Evolutionary conservation across 208 protist species (phyloP).

Genomic region (Angomonas ambiguus): DNA sequence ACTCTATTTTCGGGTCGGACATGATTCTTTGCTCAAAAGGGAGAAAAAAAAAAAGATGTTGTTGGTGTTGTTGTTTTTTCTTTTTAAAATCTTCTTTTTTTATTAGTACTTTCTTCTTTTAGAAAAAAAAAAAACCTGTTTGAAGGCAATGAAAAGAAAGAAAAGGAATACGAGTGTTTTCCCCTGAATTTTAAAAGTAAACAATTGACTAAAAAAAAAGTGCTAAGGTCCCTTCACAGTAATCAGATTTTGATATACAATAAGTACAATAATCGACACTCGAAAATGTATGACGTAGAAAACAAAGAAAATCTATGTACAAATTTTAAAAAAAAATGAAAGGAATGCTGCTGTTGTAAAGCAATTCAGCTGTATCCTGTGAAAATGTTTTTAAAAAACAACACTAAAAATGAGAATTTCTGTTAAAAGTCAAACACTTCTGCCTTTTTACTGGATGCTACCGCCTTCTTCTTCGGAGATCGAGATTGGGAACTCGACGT

Average conservation of each 20-base stretch:
- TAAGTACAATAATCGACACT: not conserved
- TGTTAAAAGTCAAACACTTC: not conserved
- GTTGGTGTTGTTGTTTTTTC: not conserved
- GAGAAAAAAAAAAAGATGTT: too few relatives aligned
- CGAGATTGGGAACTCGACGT: not conserved
- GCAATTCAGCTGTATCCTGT: too few relatives aligned
- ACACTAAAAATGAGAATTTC: not conserved
- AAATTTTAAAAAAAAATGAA: slow-evolving; percentile 11
- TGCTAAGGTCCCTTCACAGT: too few relatives aligned
- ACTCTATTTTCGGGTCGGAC: not conserved
- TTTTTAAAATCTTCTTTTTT: not conserved
- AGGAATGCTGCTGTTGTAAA: too few relatives aligned
- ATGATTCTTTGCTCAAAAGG: too few relatives aligned
- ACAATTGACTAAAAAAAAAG: slow-evolving; percentile 10
- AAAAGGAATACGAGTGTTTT: not conserved
- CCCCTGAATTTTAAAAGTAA: not conserved
- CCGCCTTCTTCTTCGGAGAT: not conserved
- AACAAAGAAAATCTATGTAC: slow-evolving; percentile 14
- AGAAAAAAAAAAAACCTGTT: not conserved
- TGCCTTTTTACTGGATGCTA: not conserved
- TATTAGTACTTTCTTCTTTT: not conserved
- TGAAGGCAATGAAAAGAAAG: slow-evolving; percentile 2
- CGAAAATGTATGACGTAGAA: not conserved
- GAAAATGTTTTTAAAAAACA: not conserved
- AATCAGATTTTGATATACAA: too few relatives aligned